These are phyloP conservation scores for Sphaerobolus stellatus DNA, from an alignment of 1,284 basidiomycete genomes.

Conservation along the genomic window DNA sequence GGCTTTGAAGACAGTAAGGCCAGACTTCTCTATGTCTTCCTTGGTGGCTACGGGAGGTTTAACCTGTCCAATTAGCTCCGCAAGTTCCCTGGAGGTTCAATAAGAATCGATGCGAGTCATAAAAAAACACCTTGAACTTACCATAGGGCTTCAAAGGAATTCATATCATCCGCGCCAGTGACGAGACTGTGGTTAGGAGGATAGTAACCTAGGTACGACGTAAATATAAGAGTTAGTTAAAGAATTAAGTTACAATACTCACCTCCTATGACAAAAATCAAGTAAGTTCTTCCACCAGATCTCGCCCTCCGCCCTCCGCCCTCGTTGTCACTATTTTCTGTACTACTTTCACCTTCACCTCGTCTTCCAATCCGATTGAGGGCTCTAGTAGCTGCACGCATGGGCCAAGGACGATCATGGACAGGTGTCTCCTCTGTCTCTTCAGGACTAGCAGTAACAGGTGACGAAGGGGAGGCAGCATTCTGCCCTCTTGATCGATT, in stretches of 20 bases:
- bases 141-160: conserved; percentile 76
- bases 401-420: conserved; percentile 26
- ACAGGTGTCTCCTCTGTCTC: conserved; percentile 8
- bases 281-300: conserved; percentile 63
- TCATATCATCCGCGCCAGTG: conserved; percentile 70
- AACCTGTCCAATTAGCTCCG: conserved; percentile 72
- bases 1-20: conserved; percentile 68
- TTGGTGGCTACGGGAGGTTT: conserved; percentile 78
- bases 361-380: conserved; percentile 16
- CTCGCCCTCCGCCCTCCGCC: neutral
- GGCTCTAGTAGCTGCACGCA: conserved; percentile 31
- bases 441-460: conserved; percentile 1
- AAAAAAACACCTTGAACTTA: conserved; percentile 36
- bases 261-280: conserved; percentile 82
- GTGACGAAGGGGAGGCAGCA: conserved; percentile 19
- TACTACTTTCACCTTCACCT: conserved; percentile 12
- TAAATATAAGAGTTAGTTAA: conserved; percentile 8
- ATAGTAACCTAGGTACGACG: conserved; percentile 63
- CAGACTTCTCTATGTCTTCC: conserved; percentile 80
- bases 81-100: conserved; percentile 56
- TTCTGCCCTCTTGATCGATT: conserved; percentile 29
- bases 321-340: conserved; percentile 22
- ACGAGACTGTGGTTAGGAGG: conserved; percentile 84
- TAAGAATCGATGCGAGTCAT: conserved; percentile 15
- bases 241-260: conserved; percentile 20